Evolutionary conservation across 1,284 basidiomycete species (phyloP), one percentile per base, ranked within the genome.

Genomic region (Tilletia indica): DNA sequence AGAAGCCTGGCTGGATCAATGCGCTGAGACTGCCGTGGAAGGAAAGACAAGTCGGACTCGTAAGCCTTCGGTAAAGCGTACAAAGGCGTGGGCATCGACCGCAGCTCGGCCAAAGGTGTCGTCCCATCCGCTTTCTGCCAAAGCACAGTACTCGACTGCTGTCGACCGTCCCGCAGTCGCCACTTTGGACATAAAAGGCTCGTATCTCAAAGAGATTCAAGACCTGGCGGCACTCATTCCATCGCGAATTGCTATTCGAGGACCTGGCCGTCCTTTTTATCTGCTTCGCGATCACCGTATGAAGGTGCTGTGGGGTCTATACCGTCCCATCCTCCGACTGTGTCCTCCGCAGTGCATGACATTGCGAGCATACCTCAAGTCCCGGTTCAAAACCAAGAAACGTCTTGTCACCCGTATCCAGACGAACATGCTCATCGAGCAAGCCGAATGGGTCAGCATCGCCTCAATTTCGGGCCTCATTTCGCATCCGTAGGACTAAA

Each of bases 151-250:
- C 34, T 38, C 48, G 4, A 36, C 38, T 25, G 14, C 14, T 21
- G 68, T 21, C 2, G 11, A 12, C 61, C 16, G 72, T 73, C 16
- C 56, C 68, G 21, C 31, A 21, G 34, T 70, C 69, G 14, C 49
- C 69, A 5, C 9, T 70, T 1, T 68, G 68, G 8, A 14, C 70
- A 2, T 48, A 72, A 34, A 54, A 66, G 3, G 36, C 54, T 16
- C 75, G 25, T 56, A 31, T 4, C 21, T 49, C 74, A 14, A 70
- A 70, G 49, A 51, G 39, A 14, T 51, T 45, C 21, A 74, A 71
- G 66, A 73, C 66, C n/a, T 68, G 72, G 8, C 31, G 48, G 21
- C 78, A 76, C 0, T 80, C 77, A 70, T 81, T 73, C n/a, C 73
- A 14, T 67, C 73, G 34, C 49, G 47, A 0, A 34, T 54, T 4